phyloP scores from a whole-genome alignment of 345 rosid species.

The Aethionema arabicum region DNA sequence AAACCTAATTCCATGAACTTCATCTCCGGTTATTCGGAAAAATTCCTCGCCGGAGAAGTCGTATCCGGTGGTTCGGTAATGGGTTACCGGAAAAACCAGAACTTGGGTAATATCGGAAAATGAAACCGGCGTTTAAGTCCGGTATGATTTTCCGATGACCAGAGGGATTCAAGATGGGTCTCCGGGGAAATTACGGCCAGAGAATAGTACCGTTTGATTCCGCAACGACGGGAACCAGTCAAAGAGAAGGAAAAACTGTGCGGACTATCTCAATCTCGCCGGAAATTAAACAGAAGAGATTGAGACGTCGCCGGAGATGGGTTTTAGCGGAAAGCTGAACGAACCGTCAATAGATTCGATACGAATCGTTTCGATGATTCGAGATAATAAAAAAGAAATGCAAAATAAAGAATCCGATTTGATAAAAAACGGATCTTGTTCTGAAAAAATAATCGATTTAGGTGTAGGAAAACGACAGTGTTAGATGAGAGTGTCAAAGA shows the following conservation, averaged over 20 bases:
- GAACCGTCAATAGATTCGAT: neutral
- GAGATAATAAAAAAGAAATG: neutral
- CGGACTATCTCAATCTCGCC: neutral
- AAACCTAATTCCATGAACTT: conserved; percentile 96
- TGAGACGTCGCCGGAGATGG: neutral
- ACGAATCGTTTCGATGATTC: neutral
- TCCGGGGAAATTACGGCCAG: conserved; percentile 14
- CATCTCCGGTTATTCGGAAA: conserved; percentile 42
- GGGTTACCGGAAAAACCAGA: conserved; percentile 6
- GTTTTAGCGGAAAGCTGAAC: neutral
- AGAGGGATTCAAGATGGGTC: neutral
- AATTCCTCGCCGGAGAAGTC: conserved; percentile 6
- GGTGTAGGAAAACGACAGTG: neutral
- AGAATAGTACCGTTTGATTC: neutral
- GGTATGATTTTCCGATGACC: neutral
- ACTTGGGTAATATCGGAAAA: neutral
- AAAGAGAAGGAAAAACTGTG: too few relatives aligned
- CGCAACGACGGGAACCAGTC: too few relatives aligned
- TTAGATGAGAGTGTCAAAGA: conserved; percentile 26
- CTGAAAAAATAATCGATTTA: neutral
- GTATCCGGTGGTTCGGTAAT: neutral
- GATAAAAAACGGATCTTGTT: neutral
- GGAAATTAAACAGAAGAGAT: neutral
- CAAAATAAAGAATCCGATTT: neutral
- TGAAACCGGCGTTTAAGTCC: neutral